Evolutionary conservation across 1,284 basidiomycete genomes (phyloP).

Genomic region (Ganoderma sinense): DNA sequence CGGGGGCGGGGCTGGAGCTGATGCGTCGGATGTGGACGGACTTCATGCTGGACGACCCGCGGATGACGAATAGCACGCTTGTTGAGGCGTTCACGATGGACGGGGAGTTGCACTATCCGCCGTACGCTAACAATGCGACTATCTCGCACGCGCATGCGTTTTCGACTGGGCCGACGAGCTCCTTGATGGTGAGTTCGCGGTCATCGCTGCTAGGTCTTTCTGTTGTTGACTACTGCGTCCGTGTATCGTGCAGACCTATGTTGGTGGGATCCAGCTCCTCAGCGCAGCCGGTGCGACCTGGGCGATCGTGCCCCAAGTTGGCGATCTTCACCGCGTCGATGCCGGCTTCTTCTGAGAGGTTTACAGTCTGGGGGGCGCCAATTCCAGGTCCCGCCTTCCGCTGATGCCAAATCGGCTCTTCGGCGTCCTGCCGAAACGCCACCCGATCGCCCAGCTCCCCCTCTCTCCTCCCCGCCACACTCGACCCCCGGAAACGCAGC

Average conservation of each 20-base stretch:
- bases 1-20: conserved; percentile 23
- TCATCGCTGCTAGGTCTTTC: not conserved
- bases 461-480: no score
- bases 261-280: conserved; percentile 27
- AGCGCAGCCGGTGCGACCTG: conserved; percentile 26
- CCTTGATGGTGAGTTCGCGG: conserved; percentile 22
- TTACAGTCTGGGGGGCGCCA: no score
- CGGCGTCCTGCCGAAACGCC: no score
- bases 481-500: no score
- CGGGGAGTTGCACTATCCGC: no score
- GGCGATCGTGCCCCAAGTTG: conserved; percentile 24
- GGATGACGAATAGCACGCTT: no score
- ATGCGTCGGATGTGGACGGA: no score
- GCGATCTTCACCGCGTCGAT: conserved; percentile 24
- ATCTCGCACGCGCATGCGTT: conserved; percentile 31
- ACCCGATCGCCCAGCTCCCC: no score
- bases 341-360: conserved; percentile 28
- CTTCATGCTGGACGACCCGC: no score
- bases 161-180: conserved; percentile 29
- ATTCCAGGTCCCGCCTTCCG: no score
- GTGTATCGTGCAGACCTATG: conserved; percentile 16
- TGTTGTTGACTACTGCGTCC: not conserved
- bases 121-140: conserved; percentile 25
- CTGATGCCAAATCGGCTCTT: no score
- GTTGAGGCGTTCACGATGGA: no score